phyloP scores from a whole-genome alignment of 352 stramenopile genomes.

The Plasmopara halstedii region DNA sequence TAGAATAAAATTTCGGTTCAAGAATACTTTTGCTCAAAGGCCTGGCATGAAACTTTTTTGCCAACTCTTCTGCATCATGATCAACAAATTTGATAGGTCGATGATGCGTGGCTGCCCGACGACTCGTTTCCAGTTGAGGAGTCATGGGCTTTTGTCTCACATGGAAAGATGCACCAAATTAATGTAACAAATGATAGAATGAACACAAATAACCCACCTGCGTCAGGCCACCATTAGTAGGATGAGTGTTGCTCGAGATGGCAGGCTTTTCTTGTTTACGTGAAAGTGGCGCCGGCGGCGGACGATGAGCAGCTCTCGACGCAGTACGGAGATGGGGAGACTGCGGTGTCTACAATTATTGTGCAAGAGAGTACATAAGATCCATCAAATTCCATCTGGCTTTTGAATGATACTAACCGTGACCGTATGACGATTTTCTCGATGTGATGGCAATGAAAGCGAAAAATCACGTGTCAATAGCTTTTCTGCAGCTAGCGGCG shows the following conservation, averaged over 20 bases:
- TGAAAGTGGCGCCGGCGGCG: constrained; percentile 16
- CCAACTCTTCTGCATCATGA: constrained; percentile 62
- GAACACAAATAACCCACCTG: constrained; percentile 33
- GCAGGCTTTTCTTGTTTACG: constrained; percentile 19
- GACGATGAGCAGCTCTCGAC: constrained; percentile 26
- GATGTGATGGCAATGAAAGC: constrained; percentile 18
- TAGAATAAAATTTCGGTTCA: constrained; percentile 25
- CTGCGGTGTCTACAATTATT: constrained; percentile 9
- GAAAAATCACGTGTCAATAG: constrained; percentile 32
- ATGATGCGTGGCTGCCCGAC: constrained; percentile 44
- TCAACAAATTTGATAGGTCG: constrained; percentile 52
- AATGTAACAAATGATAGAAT: too few relatives aligned
- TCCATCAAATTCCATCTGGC: background rate
- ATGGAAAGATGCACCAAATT: constrained; percentile 3
- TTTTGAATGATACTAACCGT: constrained; percentile 10
- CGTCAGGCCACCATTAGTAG: constrained; percentile 26
- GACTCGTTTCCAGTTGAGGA: constrained; percentile 57
- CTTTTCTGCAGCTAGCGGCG: constrained; percentile 29
- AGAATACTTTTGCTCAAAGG: constrained; percentile 57
- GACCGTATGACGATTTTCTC: constrained; percentile 15
- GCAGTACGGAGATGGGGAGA: constrained; percentile 41
- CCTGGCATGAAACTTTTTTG: constrained; percentile 68
- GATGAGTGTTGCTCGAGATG: constrained; percentile 16
- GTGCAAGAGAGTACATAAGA: background rate
- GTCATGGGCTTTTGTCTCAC: constrained; percentile 32